phyloP scores from a whole-genome alignment of 345 rosid species.

The Rhodamnia argentea region DNA sequence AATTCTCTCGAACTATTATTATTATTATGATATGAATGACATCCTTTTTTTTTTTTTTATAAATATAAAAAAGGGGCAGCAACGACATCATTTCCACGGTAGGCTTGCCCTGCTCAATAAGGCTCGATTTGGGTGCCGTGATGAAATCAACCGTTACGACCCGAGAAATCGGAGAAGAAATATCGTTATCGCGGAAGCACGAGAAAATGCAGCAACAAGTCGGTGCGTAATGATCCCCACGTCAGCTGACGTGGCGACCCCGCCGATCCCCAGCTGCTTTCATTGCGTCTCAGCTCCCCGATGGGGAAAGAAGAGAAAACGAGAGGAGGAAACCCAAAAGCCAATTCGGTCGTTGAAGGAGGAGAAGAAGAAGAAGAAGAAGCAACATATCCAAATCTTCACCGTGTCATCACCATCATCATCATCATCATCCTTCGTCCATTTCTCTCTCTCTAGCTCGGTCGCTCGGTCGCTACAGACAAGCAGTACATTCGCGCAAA shows the following conservation, averaged over 20 bases:
- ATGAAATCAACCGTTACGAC: too few relatives aligned
- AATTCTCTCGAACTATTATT: too few relatives aligned
- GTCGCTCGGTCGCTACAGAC: background rate
- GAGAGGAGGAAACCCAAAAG: background rate
- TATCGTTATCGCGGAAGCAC: background rate
- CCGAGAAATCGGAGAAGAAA: too few relatives aligned
- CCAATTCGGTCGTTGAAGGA: background rate
- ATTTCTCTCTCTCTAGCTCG: background rate
- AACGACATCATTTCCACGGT: too few relatives aligned
- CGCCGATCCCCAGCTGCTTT: background rate
- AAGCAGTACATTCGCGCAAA: background rate
- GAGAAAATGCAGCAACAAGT: background rate
- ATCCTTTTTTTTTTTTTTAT: too few relatives aligned
- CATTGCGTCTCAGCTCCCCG: background rate
- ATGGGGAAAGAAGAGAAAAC: too few relatives aligned
- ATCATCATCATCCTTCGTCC: background rate
- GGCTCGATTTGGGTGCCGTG: too few relatives aligned
- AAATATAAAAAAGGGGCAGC: too few relatives aligned
- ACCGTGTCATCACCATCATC: background rate
- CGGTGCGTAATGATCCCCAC: background rate
- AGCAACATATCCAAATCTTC: background rate
- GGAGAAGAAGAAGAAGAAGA: background rate
- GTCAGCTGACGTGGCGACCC: background rate
- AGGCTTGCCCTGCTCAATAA: too few relatives aligned
- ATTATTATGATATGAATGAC: too few relatives aligned